Percentiles rank a stretch among this genome's conserved stretches.
phyloP scores from a whole-genome alignment of 2,329 filamentous ascomycete species.

The Ilyonectria mors-panacis region DNA sequence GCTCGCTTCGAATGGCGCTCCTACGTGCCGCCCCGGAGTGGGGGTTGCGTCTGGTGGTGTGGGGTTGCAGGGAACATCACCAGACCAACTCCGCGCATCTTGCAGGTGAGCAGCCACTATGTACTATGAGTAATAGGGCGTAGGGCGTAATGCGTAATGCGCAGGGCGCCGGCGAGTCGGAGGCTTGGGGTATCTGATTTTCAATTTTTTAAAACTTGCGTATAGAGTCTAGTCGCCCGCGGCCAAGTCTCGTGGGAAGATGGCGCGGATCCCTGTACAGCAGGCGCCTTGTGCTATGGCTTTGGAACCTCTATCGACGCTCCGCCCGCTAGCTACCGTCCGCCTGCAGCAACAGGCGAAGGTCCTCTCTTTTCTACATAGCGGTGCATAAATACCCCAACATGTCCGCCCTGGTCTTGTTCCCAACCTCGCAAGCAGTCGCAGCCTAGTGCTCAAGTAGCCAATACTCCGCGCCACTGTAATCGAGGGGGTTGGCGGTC shows the following conservation, averaged over 20 bases:
- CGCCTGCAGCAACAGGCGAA: not conserved
- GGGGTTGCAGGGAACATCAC: constrained; percentile 41
- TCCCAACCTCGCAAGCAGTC: constrained; percentile 11
- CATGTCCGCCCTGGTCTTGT: constrained; percentile 4
- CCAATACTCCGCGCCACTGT: constrained; percentile 14
- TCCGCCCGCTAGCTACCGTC: constrained; percentile 26
- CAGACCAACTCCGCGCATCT: constrained; percentile 21
- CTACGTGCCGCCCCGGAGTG: constrained; percentile 17
- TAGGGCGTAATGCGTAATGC: constrained; percentile 28
- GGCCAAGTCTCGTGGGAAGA: constrained; percentile 31
- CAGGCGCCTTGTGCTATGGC: constrained; percentile 28
- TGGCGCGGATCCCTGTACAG: constrained; percentile 24
- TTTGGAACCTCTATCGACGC: constrained; percentile 19
- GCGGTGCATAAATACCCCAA: constrained; percentile 10
- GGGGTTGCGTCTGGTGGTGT: constrained; percentile 29
- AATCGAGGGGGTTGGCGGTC: not conserved
- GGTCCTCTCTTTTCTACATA: constrained; percentile 13
- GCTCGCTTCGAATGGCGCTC: not conserved
- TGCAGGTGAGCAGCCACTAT: constrained; percentile 10
- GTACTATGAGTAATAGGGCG: constrained; percentile 17
- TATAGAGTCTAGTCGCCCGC: constrained; percentile 38
- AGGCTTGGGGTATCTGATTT: constrained; percentile 45
- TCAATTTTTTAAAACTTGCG: constrained; percentile 42
- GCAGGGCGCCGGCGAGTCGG: not conserved
- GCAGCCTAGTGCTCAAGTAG: constrained; percentile 17